Evolutionary conservation across 495 filamentous ascomycete species (phyloP).

Genomic region (Penicillium silybi): DNA sequence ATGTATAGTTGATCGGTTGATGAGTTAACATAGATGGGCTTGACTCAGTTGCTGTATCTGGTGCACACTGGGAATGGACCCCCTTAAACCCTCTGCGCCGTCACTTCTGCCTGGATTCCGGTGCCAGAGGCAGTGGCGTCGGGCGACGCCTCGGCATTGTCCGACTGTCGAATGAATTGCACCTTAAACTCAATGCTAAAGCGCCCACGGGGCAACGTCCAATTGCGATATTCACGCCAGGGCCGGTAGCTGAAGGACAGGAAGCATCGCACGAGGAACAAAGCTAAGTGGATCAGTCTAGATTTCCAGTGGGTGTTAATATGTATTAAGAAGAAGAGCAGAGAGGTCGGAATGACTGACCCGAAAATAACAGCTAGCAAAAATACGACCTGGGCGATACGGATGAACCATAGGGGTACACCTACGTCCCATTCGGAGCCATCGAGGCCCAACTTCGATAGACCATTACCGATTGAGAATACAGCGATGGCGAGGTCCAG

Average conservation of each 20-base stretch:
- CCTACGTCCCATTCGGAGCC: neutral
- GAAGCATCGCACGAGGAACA: slow-evolving; percentile 4
- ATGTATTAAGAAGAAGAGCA: neutral
- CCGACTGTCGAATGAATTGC: slow-evolving; percentile 1
- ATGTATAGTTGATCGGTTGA: slow-evolving; percentile 1
- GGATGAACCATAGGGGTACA: neutral
- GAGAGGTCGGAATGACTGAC: neutral
- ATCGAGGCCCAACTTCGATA: neutral
- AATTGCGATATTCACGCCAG: slow-evolving; percentile 4
- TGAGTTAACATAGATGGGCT: neutral
- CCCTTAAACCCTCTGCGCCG: neutral
- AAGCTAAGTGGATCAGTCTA: slow-evolving; percentile 1
- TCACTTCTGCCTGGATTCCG: slow-evolving; percentile 1
- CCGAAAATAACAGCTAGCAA: neutral
- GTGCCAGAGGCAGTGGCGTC: neutral
- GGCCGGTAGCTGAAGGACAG: slow-evolving; percentile 4
- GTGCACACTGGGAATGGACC: neutral
- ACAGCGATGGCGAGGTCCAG: slow-evolving; percentile 2
- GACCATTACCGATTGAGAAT: neutral
- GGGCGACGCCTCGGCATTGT: neutral
- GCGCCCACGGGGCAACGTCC: slow-evolving; percentile 3
- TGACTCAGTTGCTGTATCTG: neutral
- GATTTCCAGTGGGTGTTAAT: neutral
- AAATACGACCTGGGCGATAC: slow-evolving; percentile 1
- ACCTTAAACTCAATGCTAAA: slow-evolving; percentile 3